Evolutionary conservation across 495 filamentous ascomycete genomes (phyloP), one percentile per base, ranked within the genome.

Genomic region (Neurospora sp.): DNA sequence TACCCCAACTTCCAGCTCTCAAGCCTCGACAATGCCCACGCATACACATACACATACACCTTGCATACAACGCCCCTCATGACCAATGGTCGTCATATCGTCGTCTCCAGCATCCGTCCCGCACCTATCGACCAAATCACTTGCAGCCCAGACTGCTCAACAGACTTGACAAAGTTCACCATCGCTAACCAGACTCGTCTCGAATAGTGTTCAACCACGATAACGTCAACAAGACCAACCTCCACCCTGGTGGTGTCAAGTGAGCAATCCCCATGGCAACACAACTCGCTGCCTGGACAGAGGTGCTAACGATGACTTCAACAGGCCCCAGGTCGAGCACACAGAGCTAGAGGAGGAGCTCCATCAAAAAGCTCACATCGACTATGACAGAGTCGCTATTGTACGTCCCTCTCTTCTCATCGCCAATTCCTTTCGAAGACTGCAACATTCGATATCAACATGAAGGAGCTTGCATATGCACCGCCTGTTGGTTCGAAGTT

Each of bases 381-480:
- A 99, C 90, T 99, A 98, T 82, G 93, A 98, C 84, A 92, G 96
- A 78, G 96, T 99, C 78, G 92, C 96, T 73, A 99, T 99, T 87
- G 95, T 97, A 62, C 23, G 54, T 35, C 27, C 54, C 2, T 62
- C 46, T 60, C 23, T 62, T 62, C 54, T 16, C 23, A 62, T 62
- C 5, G 49, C 23, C 46, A 87, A 80, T 91, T 76, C 46, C 10
- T 14, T 38, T 35, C 6, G 11, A 54, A 60, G 14, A 62, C 3
- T 62, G 7, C 54, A 27, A 35, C 27, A 62, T 62, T 62, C 54
- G 12, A 62, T 31, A 62, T 62, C 54, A 62, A 62, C 54, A 31
- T 62, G 23, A 31, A 62, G 54, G 54, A 62, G 54, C 54, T 35
- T 62, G 54, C 54, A 35, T 62, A 62, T 62, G 54, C 54, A 62